These are phyloP conservation scores for Ogataea saltuana DNA, from an alignment of 805 yeast species.

Conservation along the genomic window DNA sequence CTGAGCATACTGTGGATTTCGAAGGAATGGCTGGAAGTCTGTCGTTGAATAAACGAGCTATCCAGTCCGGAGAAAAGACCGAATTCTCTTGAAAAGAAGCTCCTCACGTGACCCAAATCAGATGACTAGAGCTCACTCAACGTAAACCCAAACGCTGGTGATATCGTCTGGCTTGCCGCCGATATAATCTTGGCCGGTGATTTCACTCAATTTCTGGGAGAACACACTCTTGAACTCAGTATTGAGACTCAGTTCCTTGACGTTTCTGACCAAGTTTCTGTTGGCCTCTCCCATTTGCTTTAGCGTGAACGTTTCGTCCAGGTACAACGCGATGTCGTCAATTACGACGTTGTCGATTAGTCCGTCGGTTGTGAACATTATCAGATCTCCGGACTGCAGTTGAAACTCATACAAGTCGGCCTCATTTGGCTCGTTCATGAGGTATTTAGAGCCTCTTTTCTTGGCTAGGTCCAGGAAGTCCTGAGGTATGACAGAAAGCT, in stretches of 20 bases:
- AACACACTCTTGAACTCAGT: constrained; percentile 79
- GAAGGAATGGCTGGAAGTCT: too few species aligned
- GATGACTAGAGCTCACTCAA: too few species aligned
- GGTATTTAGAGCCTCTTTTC: constrained; percentile 57
- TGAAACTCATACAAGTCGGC: constrained; percentile 70
- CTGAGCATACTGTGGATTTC: too few species aligned
- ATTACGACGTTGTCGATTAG: constrained; percentile 81
- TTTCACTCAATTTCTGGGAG: constrained; percentile 69
- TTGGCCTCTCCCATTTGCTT: constrained; percentile 48
- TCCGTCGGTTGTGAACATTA: constrained; percentile 91
- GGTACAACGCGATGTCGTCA: constrained; percentile 67
- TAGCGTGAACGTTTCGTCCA: constrained; percentile 53
- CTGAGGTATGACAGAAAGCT: constrained; percentile 79
- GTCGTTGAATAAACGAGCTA: too few species aligned
- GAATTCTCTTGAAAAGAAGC: too few species aligned
- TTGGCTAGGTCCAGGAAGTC: constrained; percentile 55
- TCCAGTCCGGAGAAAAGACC: too few species aligned
- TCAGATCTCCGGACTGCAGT: constrained; percentile 68
- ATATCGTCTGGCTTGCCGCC: constrained; percentile 98
- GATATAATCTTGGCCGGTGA: constrained; percentile 66
- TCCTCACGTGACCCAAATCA: too few species aligned
- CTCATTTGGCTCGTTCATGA: constrained; percentile 67
- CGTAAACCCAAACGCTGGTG: constrained; percentile 74
- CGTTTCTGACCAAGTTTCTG: constrained; percentile 59
- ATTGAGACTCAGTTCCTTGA: constrained; percentile 69